These are phyloP conservation scores for Phytophthora gonapodyides DNA, from an alignment of 352 stramenopile species.

Conservation along the genomic window DNA sequence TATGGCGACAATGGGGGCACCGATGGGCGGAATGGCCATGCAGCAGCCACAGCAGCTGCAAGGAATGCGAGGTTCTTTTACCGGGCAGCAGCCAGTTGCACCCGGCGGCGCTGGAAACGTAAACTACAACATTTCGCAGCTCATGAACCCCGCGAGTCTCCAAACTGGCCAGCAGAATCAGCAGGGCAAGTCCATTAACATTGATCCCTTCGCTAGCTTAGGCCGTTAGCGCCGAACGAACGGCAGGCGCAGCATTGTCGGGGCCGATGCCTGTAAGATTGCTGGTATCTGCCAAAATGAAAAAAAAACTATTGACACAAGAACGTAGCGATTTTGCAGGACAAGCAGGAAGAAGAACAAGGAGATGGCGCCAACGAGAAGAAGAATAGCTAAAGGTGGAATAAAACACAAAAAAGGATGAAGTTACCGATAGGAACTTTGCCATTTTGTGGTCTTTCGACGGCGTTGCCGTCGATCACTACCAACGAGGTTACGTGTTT, in stretches of 20 bases:
- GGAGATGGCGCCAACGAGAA: too few species aligned
- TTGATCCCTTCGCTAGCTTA: conserved; percentile 78
- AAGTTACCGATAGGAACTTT: background rate
- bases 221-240: conserved; percentile 24
- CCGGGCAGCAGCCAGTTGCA: conserved; percentile 23
- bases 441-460: conserved; percentile 1
- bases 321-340: too few species aligned
- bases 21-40: conserved; percentile 28
- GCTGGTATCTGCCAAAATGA: background rate
- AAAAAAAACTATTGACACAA: background rate
- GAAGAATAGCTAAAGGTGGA: too few species aligned
- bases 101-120: conserved; percentile 35
- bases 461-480: background rate
- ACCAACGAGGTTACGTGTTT: conserved; percentile 16
- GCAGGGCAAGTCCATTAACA: conserved; percentile 76
- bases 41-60: conserved; percentile 37
- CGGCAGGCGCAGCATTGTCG: background rate
- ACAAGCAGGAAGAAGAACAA: too few species aligned
- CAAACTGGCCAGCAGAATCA: conserved; percentile 40
- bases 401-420: background rate
- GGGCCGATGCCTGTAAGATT: too few species aligned
- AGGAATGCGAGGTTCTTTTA: conserved; percentile 24
- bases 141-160: conserved; percentile 81
- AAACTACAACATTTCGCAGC: conserved; percentile 85
- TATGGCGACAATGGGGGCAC: conserved; percentile 18